A percentile compares a stretch with the other conserved stretches of the same genome.
Conservation (phyloP, 129 eudicot species). For the Cynara cardunculus region DNA sequence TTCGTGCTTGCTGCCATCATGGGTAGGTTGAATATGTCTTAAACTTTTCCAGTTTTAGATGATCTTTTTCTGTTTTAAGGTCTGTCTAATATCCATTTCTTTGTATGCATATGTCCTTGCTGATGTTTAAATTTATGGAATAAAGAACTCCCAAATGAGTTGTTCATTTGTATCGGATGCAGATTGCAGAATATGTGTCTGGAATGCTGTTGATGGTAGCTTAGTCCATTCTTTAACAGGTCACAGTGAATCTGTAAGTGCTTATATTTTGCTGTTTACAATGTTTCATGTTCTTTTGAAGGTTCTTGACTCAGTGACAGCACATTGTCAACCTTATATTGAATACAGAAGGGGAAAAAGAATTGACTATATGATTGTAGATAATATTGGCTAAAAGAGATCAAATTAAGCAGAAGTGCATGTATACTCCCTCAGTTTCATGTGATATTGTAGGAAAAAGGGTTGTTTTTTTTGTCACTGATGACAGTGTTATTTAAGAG, state of each 20-base stretch:
- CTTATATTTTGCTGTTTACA: not conserved
- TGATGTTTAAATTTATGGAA: slow-evolving; percentile 8
- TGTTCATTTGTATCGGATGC: slow-evolving; percentile 26
- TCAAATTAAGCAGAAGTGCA: too few species aligned
- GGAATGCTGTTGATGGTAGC: slow-evolving; percentile 99
- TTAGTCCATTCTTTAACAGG: slow-evolving; percentile 96
- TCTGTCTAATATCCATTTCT: not conserved
- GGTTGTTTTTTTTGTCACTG: not conserved
- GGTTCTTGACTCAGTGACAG: not conserved
- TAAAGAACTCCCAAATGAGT: slow-evolving; percentile 14
- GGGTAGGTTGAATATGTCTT: slow-evolving; percentile 54
- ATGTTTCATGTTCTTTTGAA: not conserved
- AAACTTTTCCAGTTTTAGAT: not conserved
- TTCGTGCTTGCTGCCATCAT: slow-evolving; percentile 98
- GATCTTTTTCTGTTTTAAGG: not conserved
- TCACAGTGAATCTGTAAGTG: slow-evolving; percentile 88
- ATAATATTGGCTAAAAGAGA: not conserved
- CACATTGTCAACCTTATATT: not conserved
- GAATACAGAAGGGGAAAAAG: not conserved
- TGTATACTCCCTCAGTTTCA: too few species aligned
- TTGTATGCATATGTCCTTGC: slow-evolving; percentile 10
- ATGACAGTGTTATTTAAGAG: not conserved
- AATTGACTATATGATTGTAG: not conserved
- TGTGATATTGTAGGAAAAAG: not conserved
- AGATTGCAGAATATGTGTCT: slow-evolving; percentile 99